These are phyloP conservation scores for Cladobotryum protrusum DNA, from an alignment of 2,329 filamentous ascomycete species.

Conservation along the genomic window DNA sequence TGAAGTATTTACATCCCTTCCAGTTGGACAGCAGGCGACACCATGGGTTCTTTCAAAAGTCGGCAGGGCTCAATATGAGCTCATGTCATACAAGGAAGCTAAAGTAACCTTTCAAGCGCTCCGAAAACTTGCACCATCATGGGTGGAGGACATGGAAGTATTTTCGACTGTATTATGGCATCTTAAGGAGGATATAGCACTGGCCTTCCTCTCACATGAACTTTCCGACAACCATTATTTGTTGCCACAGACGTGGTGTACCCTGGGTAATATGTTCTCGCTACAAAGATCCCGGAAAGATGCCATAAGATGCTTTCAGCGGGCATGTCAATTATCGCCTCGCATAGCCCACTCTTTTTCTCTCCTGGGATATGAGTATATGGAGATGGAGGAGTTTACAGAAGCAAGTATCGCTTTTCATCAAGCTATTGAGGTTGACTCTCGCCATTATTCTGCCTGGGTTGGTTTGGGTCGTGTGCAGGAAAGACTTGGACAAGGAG, in stretches of 20 bases:
- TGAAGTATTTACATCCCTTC: slow-evolving; percentile 12
- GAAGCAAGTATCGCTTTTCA: slow-evolving; percentile 14
- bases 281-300: neutral
- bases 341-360: slow-evolving; percentile 15
- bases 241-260: neutral
- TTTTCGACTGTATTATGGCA: slow-evolving; percentile 19
- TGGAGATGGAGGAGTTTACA: slow-evolving; percentile 15
- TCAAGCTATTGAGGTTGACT: slow-evolving; percentile 15
- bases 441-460: slow-evolving; percentile 17
- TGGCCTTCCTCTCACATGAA: slow-evolving; percentile 17
- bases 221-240: slow-evolving; percentile 11
- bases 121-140: slow-evolving; percentile 12
- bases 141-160: slow-evolving; percentile 18
- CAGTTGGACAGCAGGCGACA: slow-evolving; percentile 15
- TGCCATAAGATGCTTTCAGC: slow-evolving; percentile 13
- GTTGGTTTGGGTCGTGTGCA: slow-evolving; percentile 16
- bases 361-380: slow-evolving; percentile 16
- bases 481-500: slow-evolving; percentile 14
- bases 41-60: slow-evolving; percentile 18
- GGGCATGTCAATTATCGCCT: slow-evolving; percentile 15
- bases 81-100: slow-evolving; percentile 16
- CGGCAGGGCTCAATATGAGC: slow-evolving; percentile 16
- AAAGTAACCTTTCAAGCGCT: slow-evolving; percentile 15
- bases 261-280: neutral
- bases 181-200: slow-evolving; percentile 17